Evolutionary conservation across 2,329 filamentous ascomycete genomes (phyloP), one percentile per base, ranked within the genome.

Genomic region (Cladosporium austrohemisphaericum): DNA sequence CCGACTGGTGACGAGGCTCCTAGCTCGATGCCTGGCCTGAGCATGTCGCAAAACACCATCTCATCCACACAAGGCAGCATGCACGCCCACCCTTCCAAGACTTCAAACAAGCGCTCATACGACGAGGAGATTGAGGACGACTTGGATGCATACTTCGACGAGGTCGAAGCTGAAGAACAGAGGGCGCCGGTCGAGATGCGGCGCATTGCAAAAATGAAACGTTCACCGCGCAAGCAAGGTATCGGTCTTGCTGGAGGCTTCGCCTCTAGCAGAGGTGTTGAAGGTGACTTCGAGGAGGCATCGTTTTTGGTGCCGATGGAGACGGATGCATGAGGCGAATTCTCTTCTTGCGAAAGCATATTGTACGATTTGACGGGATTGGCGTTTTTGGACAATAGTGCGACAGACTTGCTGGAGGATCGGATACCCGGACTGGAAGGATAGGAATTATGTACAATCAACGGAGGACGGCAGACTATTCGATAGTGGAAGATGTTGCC

Each of bases 231-330:
- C 54, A 63, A 54, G 52, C 58, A 36, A 54, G 55, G 53, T 65
- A 54, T 68, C 68, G 68, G 57, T 68, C 56, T 69, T 57, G 38
- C 62, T 61, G 50, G 69, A 68, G 55, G 64, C 7, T 28, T 38
- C n/a, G 18, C 2, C 11, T 32, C 23, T 18, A 11, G 18, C 1
- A 19, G 13, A 4, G 44, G 5, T 1, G 16, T 36, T 9, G 38
- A 29, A 64, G 70, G 70, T 33, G 84, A 88, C 62, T 88, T 88
- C 63, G 82, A 78, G 50, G 85, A 89, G 51, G 85, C 85, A 0
- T 74, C 78, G 1, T 89, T 89, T 41, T 50, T 74, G 54, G 46
- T 53, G 51, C 65, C 65, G 3, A 61, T 59, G 57, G 59, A 60
- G 23, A 37, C 43, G 11, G 33, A n/a, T n/a, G 18, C n/a, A 18